phyloP scores from a whole-genome alignment of 2,329 filamentous ascomycete species.

The Claviceps sp. region DNA sequence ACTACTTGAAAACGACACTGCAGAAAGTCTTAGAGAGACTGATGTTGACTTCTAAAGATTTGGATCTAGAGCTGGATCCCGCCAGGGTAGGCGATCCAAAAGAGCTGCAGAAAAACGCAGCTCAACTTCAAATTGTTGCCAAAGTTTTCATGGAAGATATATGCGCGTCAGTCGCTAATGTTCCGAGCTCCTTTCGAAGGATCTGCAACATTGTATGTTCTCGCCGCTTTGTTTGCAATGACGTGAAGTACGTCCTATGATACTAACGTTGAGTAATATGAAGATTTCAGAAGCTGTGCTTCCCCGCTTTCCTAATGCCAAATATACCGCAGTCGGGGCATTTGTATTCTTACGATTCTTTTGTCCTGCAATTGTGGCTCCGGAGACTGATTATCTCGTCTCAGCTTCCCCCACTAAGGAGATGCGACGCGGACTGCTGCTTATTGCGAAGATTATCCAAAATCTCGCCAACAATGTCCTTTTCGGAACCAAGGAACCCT shows the following conservation, averaged over 20 bases:
- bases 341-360: slow-evolving; percentile 63
- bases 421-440: slow-evolving; percentile 52
- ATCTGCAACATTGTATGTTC: slow-evolving; percentile 51
- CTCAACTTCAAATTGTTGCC: slow-evolving; percentile 52
- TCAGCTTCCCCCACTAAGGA: slow-evolving; percentile 48
- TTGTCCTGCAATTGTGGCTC: slow-evolving; percentile 58
- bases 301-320: slow-evolving; percentile 51
- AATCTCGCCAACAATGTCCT: slow-evolving; percentile 60
- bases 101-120: slow-evolving; percentile 51
- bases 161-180: slow-evolving; percentile 45
- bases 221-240: background rate
- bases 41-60: slow-evolving; percentile 51
- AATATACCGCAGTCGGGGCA: slow-evolving; percentile 58
- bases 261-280: background rate
- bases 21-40: slow-evolving; percentile 54
- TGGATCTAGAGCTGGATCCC: slow-evolving; percentile 56
- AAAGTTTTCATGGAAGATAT: slow-evolving; percentile 63
- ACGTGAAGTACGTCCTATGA: background rate
- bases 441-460: slow-evolving; percentile 60
- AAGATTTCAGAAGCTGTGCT: slow-evolving; percentile 51
- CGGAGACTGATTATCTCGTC: slow-evolving; percentile 54
- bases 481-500: slow-evolving; percentile 58
- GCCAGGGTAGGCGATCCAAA: slow-evolving; percentile 44
- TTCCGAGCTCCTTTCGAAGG: slow-evolving; percentile 50
- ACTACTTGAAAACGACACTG: slow-evolving; percentile 49